Evolutionary conservation across 257 asterid species (phyloP), one percentile per base, ranked within the genome.

Genomic region (Eustoma russellianum): DNA sequence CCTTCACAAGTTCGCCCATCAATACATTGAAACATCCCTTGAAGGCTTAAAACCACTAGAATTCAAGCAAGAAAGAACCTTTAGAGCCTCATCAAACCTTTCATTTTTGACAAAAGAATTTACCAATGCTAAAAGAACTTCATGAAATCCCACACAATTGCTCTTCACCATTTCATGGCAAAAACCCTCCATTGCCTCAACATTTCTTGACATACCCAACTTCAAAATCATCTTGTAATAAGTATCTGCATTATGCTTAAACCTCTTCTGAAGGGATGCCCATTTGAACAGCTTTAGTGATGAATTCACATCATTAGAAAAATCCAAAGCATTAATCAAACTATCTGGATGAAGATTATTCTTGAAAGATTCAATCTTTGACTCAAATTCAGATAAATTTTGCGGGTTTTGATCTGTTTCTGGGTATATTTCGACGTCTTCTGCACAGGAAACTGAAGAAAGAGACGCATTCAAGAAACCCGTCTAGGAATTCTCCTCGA

Each of bases 111-210:
- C 70, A 68, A 86, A 82, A 49, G 72, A 74, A 78, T 80, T 75
- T 24, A 86, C 68, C 68, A 78, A 65, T 18, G 65, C 61, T 81
- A 69, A 63, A 24, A 82, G 76, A 71, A 72, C 76, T 60, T 70
- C 70, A 56, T 70, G 82, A 19, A 67, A 79, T 41, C 79, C 85
- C 6, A 61, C 70, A 52, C 66, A 80, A 47, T 81, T 79, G 48
- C 71, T 77, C 61, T 73, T 83, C 34, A 76, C 68, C 96, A 90
- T 79, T 50, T 81, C 91, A 52, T 54, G 64, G 48, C 96, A 83
- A 56, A 74, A 79, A 0, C 79, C 84, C 79, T 86, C 94, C 81
- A 90, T 77, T 65, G 78, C 91, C 40, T 76, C 86, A 49, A 75
- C 57, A 24, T 80, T 66, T 44, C 96, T 93, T 33, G 88, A 74